Conservation (phyloP, 441 rosid species). For the Eutrema salsugineum region DNA sequence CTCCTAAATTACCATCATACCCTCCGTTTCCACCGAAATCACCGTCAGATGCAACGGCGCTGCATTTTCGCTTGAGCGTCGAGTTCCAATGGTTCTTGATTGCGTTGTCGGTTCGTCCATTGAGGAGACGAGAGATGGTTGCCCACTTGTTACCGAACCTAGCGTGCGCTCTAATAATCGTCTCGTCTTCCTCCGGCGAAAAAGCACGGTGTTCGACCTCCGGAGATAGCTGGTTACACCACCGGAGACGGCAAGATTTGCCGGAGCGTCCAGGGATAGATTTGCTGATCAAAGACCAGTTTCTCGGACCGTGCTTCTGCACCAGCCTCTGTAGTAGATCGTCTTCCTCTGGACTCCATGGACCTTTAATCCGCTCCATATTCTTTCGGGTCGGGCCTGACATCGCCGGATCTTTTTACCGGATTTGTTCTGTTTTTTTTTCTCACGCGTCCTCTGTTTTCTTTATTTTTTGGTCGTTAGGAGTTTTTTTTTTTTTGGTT, state of each 20-base stretch:
- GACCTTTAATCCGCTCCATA: constrained; percentile 67
- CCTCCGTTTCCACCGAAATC: constrained; percentile 27
- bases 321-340: constrained; percentile 48
- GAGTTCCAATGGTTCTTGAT: constrained; percentile 77
- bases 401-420: constrained; percentile 3
- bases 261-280: constrained; percentile 67
- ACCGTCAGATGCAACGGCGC: constrained; percentile 18
- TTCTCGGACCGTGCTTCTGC: constrained; percentile 56
- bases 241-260: constrained; percentile 58
- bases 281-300: constrained; percentile 63
- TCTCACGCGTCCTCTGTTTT: background rate
- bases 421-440: background rate
- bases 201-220: constrained; percentile 61
- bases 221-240: constrained; percentile 70
- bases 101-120: constrained; percentile 72
- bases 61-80: constrained; percentile 55
- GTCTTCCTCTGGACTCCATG: constrained; percentile 75
- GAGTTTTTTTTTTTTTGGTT: background rate
- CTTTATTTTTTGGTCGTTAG: background rate
- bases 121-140: constrained; percentile 61
- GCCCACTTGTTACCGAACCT: constrained; percentile 74
- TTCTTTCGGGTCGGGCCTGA: constrained; percentile 30
- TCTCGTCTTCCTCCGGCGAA: constrained; percentile 55
- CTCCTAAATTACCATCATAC: constrained; percentile 10
- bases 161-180: constrained; percentile 51